These are phyloP conservation scores for Linnemannia schmuckeri DNA, from an alignment of 192 early-diverging fungal genomes.

Conservation along the genomic window DNA sequence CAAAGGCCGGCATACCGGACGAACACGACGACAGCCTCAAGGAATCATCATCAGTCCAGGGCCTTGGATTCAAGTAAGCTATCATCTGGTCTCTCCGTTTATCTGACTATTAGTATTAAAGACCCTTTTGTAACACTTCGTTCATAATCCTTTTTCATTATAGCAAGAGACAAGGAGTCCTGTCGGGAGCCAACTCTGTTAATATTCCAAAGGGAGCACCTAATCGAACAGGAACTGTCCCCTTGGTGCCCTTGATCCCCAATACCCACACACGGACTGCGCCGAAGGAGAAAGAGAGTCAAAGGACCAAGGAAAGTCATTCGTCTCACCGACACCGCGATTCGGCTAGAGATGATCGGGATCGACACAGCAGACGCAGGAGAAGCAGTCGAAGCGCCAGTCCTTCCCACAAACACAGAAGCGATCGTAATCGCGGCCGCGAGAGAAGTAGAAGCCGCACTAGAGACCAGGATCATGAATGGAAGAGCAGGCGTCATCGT, in stretches of 20 bases:
- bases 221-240: background rate
- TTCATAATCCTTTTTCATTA: background rate
- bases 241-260: constrained; percentile 4
- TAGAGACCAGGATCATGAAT: background rate
- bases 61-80: constrained; percentile 45
- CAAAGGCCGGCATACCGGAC: constrained; percentile 34
- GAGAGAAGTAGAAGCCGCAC: background rate
- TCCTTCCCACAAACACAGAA: background rate
- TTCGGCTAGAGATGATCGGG: constrained; percentile 26
- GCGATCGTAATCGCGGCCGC: background rate
- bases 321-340: background rate
- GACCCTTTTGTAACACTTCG: background rate
- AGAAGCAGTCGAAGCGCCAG: constrained; percentile 9
- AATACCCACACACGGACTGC: background rate
- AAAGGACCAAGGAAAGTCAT: background rate
- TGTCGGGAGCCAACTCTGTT: background rate
- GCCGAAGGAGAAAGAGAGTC: background rate
- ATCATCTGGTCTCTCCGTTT: background rate
- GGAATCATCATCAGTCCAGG: constrained; percentile 28
- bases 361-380: background rate
- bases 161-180: background rate
- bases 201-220: background rate
- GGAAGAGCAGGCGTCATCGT: background rate
- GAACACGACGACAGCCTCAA: constrained; percentile 40
- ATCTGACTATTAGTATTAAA: background rate